phyloP scores from a whole-genome alignment of 495 filamentous ascomycete genomes.

The Talaromyces liani region DNA sequence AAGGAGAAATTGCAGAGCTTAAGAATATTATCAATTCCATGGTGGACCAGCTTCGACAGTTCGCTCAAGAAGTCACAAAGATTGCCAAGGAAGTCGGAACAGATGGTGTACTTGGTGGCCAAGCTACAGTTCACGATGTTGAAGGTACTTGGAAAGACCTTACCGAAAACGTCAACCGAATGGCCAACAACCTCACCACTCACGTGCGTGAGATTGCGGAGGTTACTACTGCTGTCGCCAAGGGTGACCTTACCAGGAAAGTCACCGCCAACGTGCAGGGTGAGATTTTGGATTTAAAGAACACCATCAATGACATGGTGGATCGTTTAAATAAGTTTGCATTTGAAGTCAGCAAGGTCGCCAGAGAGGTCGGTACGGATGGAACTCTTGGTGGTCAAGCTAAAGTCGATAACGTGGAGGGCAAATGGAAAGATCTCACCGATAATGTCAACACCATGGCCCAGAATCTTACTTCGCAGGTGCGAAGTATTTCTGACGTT shows the following conservation, averaged over 20 bases:
- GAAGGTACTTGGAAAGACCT: conserved; percentile 97
- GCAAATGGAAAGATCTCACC: conserved; percentile 98
- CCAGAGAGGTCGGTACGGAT: conserved; percentile 95
- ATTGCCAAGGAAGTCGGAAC: conserved; percentile 97
- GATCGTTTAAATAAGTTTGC: conserved; percentile 95
- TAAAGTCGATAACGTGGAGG: conserved; percentile 94
- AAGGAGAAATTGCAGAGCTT: conserved; percentile 90
- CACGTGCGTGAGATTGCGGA: conserved; percentile 98
- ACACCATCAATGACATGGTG: conserved; percentile 99
- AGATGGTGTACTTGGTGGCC: conserved; percentile 88
- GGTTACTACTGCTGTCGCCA: conserved; percentile 93
- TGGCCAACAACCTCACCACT: conserved; percentile 97
- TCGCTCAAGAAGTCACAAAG: conserved; percentile 95
- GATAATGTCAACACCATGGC: conserved; percentile 89
- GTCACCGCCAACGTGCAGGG: conserved; percentile 94
- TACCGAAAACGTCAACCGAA: conserved; percentile 96
- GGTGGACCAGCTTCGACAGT: conserved; percentile 96
- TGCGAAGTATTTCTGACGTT: conserved; percentile 92
- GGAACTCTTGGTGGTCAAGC: conserved; percentile 94
- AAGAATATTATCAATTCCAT: conserved; percentile 99
- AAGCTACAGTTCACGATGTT: conserved; percentile 94
- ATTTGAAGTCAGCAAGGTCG: conserved; percentile 97
- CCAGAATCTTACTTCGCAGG: conserved; percentile 88
- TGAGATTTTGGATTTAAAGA: conserved; percentile 91
- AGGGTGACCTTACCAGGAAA: conserved; percentile 90